Conservation (phyloP, 2,329 filamentous ascomycete species). For the Orbilia brochopaga region DNA sequence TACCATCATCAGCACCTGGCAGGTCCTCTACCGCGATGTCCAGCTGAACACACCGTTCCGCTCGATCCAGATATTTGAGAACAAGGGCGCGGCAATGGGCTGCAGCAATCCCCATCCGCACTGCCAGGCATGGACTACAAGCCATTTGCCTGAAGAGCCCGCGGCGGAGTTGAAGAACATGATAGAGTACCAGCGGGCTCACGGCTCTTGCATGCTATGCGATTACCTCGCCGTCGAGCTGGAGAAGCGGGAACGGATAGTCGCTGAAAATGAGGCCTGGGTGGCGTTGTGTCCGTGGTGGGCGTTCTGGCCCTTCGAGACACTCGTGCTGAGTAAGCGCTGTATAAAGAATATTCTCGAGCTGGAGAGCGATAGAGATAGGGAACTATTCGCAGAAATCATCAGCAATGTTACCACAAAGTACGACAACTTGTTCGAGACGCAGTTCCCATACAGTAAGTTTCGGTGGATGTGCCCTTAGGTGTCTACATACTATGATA, state of each 20-base stretch:
- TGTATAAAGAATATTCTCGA: conserved; percentile 87
- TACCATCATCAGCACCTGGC: conserved; percentile 88
- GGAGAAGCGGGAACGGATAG: conserved; percentile 79
- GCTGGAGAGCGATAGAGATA: conserved; percentile 70
- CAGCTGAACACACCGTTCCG: conserved; percentile 77
- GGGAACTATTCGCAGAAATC: conserved; percentile 75
- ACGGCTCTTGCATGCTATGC: conserved; percentile 75
- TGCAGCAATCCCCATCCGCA: conserved; percentile 98
- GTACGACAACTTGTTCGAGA: conserved; percentile 97
- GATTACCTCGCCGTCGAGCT: conserved; percentile 87
- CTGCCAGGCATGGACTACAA: conserved; percentile 95
- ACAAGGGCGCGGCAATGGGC: conserved; percentile 97
- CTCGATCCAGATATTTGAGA: conserved; percentile 99
- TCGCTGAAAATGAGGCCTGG: conserved; percentile 86
- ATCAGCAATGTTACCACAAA: conserved; percentile 86
- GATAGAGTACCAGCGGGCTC: conserved; percentile 75
- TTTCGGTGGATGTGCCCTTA: not conserved
- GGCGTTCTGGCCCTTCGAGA: conserved; percentile 97
- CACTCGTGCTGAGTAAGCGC: conserved; percentile 82
- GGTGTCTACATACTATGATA: conserved; percentile 9
- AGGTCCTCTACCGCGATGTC: conserved; percentile 80
- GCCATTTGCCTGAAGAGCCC: conserved; percentile 86
- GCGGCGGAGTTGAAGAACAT: conserved; percentile 78
- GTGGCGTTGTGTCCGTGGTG: conserved; percentile 94
- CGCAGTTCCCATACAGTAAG: conserved; percentile 89